Conservation (phyloP, 2,329 filamentous ascomycete genomes). For the Hypomyces rosellus region DNA sequence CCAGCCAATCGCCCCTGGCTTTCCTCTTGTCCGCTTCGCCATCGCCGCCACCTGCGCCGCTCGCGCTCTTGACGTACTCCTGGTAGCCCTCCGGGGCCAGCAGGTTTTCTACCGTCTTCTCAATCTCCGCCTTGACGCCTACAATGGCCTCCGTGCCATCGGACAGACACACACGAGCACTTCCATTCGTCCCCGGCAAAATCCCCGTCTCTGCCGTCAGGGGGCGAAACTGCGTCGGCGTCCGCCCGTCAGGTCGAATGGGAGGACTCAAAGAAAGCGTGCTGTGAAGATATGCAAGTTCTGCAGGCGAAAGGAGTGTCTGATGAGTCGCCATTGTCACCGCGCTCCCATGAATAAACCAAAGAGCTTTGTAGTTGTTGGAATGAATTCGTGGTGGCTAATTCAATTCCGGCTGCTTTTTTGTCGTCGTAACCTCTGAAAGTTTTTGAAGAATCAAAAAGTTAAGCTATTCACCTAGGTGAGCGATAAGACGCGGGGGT, state of each 20-base stretch:
- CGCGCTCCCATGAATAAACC: neutral
- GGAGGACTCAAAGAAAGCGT: conserved; percentile 77
- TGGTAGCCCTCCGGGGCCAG: conserved; percentile 18
- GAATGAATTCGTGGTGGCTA: neutral
- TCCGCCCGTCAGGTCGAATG: conserved; percentile 81
- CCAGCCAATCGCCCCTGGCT: conserved; percentile 68
- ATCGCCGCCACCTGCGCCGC: conserved; percentile 31
- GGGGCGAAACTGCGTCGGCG: conserved; percentile 80
- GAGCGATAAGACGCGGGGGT: conserved; percentile 26
- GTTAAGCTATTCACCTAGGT: conserved; percentile 24
- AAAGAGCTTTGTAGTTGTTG: neutral
- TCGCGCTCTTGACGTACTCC: conserved; percentile 20
- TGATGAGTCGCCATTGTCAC: conserved; percentile 56
- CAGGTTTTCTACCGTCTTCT: conserved; percentile 50
- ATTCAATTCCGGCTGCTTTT: conserved; percentile 1
- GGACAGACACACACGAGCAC: conserved; percentile 85
- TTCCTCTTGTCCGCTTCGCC: conserved; percentile 32
- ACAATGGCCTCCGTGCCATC: conserved; percentile 96
- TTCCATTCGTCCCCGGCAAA: conserved; percentile 83
- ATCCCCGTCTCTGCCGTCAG: conserved; percentile 86
- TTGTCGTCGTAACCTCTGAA: conserved; percentile 1
- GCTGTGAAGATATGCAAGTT: conserved; percentile 89
- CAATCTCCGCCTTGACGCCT: conserved; percentile 91
- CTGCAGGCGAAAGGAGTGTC: conserved; percentile 82
- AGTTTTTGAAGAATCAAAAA: conserved; percentile 20